Evolutionary conservation across 768 basidiomycete species (phyloP).

Genomic region (Suillus americanus): DNA sequence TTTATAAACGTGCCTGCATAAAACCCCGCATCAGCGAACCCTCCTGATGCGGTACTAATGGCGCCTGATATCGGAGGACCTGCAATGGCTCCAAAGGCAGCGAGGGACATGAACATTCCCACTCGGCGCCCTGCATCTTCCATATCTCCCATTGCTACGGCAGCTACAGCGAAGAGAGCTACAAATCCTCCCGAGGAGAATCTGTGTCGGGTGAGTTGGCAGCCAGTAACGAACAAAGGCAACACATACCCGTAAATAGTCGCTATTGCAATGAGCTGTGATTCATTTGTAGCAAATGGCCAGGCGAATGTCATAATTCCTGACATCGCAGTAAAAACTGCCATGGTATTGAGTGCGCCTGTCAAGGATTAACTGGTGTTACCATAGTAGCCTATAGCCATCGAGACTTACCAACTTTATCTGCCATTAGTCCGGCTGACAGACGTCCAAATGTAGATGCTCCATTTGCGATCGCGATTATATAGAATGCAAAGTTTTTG

Average conservation of each 20-base stretch:
- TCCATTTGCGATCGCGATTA: slow-evolving; percentile 68
- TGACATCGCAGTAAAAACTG: slow-evolving; percentile 55
- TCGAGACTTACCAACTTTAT: slow-evolving; percentile 45
- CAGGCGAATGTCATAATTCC: slow-evolving; percentile 65
- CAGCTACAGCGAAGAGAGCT: slow-evolving; percentile 53
- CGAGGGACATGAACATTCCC: slow-evolving; percentile 63
- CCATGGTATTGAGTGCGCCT: slow-evolving; percentile 72
- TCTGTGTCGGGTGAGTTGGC: slow-evolving; percentile 29
- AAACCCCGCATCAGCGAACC: slow-evolving; percentile 35
- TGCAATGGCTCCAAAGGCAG: slow-evolving; percentile 60
- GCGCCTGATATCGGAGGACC: slow-evolving; percentile 78
- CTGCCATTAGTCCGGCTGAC: slow-evolving; percentile 50
- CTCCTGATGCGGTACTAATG: slow-evolving; percentile 52
- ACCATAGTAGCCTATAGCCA: background rate
- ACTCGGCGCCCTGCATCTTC: slow-evolving; percentile 63
- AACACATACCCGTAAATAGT: slow-evolving; percentile 61
- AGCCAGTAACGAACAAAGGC: background rate
- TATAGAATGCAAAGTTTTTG: slow-evolving; percentile 56
- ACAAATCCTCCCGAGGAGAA: slow-evolving; percentile 64
- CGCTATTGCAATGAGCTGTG: slow-evolving; percentile 49
- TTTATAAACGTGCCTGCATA: slow-evolving; percentile 39
- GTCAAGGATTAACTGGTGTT: background rate
- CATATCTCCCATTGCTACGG: slow-evolving; percentile 58
- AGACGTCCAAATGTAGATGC: slow-evolving; percentile 63
- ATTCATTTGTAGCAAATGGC: slow-evolving; percentile 57